Base-by-base conservation (phyloP, 1,284 basidiomycete species). In the Rhodotorula sp. region DNA sequence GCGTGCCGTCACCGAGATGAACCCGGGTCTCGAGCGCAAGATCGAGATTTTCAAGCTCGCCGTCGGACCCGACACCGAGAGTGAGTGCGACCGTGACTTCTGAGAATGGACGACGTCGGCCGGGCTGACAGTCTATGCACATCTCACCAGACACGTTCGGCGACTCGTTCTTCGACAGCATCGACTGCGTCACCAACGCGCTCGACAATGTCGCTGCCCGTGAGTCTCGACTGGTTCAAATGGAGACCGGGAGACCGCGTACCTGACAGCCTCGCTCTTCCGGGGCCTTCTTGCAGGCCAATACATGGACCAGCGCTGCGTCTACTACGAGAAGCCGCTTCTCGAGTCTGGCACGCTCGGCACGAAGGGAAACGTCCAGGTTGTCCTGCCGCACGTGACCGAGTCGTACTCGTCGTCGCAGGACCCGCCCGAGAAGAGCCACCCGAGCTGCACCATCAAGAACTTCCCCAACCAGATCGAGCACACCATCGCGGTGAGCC, bases 131-230 rank as follows among this genome's bases (percentile, higher is more conserved):
- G 62, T 8, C 61, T 1, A 10, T 10, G 7, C 28, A 49, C 50
- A 2, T 10, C 3, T 56, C 62, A 19, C 14, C 78, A 95, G 94
- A 90, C 78, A 84, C 94, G 59, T 99, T 97, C 78, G 89, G 90
- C 64, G 90, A 95, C 75, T 86, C 86, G 38, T 98, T 99, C 85
- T 99, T 98, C 80, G 87, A 85, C 55, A 83, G 84, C 66, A 87
- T 99, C 55, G 92, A 98, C 77, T 93, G 93, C 70, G 94, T 99
- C 7, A 99, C 97, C n/a, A 99, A 99, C 80, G 97, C 97, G n/a
- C 84, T 99, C 70, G 97, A 99, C 84, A 99, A 99, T 76, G 90
- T 99, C 69, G 87, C 90, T 83, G 95, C 97, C 73, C 91, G 94
- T 63, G 81, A 80, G 90, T 85, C 50, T 48, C 47, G 26, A 26